Conservation (phyloP, 1,284 basidiomycete genomes). For the Anthracocystis panici-leucophaei region DNA sequence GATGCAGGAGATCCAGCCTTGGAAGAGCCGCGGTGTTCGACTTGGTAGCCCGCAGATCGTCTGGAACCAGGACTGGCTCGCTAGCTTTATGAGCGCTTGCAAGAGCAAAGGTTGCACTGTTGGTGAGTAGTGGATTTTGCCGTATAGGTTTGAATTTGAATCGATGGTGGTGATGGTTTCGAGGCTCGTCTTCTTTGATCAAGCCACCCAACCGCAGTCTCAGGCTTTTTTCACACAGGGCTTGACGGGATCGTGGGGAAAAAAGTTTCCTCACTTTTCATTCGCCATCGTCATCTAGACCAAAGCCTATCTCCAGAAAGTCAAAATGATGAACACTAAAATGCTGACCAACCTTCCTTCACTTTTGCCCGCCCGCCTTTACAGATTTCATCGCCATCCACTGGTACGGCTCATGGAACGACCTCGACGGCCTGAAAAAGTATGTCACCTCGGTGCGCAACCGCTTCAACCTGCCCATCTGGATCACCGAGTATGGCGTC, state of each 20-base stretch:
- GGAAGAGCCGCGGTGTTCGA: constrained; percentile 56
- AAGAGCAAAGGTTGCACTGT: constrained; percentile 53
- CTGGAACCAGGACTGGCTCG: constrained; percentile 60
- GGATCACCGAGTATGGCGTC: constrained; percentile 68
- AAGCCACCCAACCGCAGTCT: not conserved
- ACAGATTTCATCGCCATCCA: constrained; percentile 66
- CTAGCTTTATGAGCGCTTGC: constrained; percentile 56
- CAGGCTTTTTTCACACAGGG: too few relatives aligned
- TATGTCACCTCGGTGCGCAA: constrained; percentile 55
- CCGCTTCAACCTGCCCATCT: constrained; percentile 55
- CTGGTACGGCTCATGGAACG: constrained; percentile 63
- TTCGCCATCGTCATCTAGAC: too few relatives aligned
- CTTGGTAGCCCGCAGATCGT: constrained; percentile 65
- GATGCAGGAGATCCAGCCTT: constrained; percentile 61
- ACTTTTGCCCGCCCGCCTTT: not conserved
- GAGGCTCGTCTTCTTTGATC: not conserved
- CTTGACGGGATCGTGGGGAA: too few relatives aligned
- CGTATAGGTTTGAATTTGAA: not conserved
- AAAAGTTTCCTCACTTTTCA: too few relatives aligned
- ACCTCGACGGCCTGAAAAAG: constrained; percentile 48
- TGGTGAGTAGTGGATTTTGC: constrained; percentile 33
- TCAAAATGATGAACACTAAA: constrained; percentile 7
- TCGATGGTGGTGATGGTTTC: constrained; percentile 26
- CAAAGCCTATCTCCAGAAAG: constrained; percentile 5
- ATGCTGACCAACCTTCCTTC: constrained; percentile 13